These are phyloP conservation scores for Lasiosphaeria miniovina DNA, from an alignment of 495 filamentous ascomycete species.

Conservation along the genomic window DNA sequence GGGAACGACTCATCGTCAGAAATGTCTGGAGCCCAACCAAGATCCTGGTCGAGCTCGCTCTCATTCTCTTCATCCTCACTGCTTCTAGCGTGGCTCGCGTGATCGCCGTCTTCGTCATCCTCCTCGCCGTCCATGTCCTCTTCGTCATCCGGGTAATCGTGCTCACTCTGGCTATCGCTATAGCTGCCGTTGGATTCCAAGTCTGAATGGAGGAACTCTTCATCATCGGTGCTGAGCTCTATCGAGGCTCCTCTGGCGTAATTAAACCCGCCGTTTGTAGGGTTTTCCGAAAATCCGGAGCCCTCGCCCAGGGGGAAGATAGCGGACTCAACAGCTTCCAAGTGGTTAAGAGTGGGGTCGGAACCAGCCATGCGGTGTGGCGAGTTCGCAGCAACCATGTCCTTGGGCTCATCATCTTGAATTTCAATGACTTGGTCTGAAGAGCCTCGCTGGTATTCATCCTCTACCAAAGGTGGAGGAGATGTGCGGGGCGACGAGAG, in stretches of 20 bases:
- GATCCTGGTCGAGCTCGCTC: neutral
- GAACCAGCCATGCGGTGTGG: too few relatives aligned
- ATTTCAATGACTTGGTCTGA: neutral
- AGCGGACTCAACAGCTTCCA: too few relatives aligned
- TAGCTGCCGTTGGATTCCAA: neutral
- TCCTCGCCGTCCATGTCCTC: conserved; percentile 3
- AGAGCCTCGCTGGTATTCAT: neutral
- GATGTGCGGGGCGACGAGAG: conserved; percentile 17
- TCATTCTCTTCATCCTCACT: conserved; percentile 1
- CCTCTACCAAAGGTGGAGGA: conserved; percentile 1
- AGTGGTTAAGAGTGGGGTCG: too few relatives aligned
- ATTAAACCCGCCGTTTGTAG: neutral
- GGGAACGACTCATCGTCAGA: neutral
- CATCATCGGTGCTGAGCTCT: neutral
- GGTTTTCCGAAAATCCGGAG: neutral
- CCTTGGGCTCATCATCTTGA: neutral
- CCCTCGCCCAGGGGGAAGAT: neutral
- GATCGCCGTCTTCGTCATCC: conserved; percentile 3
- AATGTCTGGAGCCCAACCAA: too few relatives aligned
- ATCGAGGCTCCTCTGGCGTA: neutral
- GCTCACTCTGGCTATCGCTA: conserved; percentile 15
- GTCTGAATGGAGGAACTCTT: neutral
- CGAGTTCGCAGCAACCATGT: too few relatives aligned
- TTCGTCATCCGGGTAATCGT: conserved; percentile 15
- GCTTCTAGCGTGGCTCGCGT: neutral